Evolutionary conservation across 1,284 basidiomycete species (phyloP), one percentile per base, ranked within the genome.

Genomic region (Sporisorium graminicola): DNA sequence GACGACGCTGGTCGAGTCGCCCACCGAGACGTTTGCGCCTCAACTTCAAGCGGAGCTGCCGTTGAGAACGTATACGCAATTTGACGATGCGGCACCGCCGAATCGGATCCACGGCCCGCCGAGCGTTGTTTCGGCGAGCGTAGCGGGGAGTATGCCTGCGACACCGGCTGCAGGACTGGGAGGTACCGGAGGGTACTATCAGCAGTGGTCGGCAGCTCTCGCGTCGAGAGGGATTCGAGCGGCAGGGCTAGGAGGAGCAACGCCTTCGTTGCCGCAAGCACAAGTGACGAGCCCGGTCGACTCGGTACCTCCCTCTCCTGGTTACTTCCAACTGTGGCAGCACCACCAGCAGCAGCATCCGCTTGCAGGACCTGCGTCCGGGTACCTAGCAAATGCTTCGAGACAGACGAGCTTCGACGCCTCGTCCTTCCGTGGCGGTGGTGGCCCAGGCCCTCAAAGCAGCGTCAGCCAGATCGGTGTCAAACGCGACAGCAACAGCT

Each of bases 281-380:
- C 62, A 65, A 46, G 63, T 69, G 47, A 66, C 67, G 3, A 70
- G 63, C 42, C 73, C 73, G 12, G 35, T 63, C 3, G 73, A 75
- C 46, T 66, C 72, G 22, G 33, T 75, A 2, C 68, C 73, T 18
- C 74, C 64, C 1, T 71, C 68, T 0, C 74, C 74, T 0, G 74
- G 77, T 3, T 78, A 78, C 62, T 78, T 78, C 51, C 59, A 66
- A 16, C 60, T 77, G 26, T 76, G 74, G 77, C 70, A 72, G 27
- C 68, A 71, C n/a, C 47, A 31, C 22, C 55, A 51, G 44, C 61
- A 52, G 29, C 47, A 52, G 40, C 47, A 49, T 10, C 33, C 22
- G 26, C 22, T 33, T 3, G 3, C 18, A 7, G 55, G 58, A 46
- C 13, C 59, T 12, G n/a, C n/a, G n/a, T n/a, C n/a, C n/a, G 65